A percentile compares a stretch with the other conserved stretches of the same genome.
These are phyloP conservation scores for Sphaerulina musiva DNA, from an alignment of 2,329 filamentous ascomycete genomes.

Conservation along the genomic window DNA sequence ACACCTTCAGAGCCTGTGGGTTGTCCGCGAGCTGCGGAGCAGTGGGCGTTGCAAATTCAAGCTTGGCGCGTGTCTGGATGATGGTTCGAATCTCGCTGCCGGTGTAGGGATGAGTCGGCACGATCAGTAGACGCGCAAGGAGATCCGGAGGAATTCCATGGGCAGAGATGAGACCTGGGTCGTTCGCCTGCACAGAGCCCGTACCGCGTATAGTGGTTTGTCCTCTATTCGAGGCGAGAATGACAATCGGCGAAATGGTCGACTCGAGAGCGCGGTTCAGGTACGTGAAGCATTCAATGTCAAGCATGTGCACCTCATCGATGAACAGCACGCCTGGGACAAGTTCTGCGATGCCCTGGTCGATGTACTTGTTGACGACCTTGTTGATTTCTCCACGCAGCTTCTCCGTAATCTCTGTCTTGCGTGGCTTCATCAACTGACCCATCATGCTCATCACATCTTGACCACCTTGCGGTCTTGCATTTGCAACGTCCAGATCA, in stretches of 20 bases:
- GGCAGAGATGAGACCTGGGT: conserved; percentile 62
- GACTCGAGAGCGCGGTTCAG: conserved; percentile 97
- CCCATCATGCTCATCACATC: conserved; percentile 99
- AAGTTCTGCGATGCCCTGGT: conserved; percentile 93
- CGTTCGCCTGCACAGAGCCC: conserved; percentile 48
- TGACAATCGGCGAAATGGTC: conserved; percentile 89
- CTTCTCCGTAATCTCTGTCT: conserved; percentile 99
- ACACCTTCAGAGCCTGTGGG: conserved; percentile 58
- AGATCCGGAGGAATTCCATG: conserved; percentile 95
- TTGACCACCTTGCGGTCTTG: conserved; percentile 89
- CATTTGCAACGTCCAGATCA: conserved; percentile 92
- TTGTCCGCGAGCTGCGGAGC: conserved; percentile 31
- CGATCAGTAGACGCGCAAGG: conserved; percentile 85
- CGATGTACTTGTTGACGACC: conserved; percentile 97
- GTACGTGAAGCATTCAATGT: conserved; percentile 98
- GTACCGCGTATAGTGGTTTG: conserved; percentile 85
- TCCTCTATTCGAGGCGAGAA: conserved; percentile 93
- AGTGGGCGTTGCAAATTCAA: conserved; percentile 34
- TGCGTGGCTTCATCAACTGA: conserved; percentile 98
- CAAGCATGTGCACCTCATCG: conserved; percentile 99
- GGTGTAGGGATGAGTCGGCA: conserved; percentile 86
- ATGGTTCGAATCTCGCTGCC: conserved; percentile 88
- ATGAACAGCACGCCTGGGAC: conserved; percentile 99
- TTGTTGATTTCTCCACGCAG: conserved; percentile 95
- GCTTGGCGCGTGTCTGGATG: conserved; percentile 66